Conservation (phyloP, 78 protist species). For the Acrasis kona region DNA sequence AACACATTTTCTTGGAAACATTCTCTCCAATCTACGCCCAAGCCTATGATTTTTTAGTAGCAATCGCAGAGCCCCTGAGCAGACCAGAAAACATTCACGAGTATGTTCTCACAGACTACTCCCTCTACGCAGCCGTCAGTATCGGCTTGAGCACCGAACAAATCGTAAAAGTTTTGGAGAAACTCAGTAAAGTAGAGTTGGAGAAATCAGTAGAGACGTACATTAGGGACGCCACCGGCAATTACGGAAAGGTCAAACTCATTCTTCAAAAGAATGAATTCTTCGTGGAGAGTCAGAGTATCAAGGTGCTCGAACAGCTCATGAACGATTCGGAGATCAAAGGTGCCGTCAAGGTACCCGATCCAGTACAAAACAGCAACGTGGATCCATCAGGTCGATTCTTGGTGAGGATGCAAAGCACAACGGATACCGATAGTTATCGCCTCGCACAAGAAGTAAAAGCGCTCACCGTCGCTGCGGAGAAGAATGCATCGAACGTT, state of each 20-base stretch:
- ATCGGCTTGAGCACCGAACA: slow-evolving; percentile 36
- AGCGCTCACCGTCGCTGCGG: no score
- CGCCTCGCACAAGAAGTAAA: no score
- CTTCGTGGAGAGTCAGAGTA: slow-evolving; percentile 40
- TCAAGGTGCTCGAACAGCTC: slow-evolving; percentile 35
- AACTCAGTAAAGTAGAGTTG: slow-evolving; percentile 47
- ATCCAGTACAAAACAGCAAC: slow-evolving; percentile 1
- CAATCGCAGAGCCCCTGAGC: slow-evolving; percentile 43
- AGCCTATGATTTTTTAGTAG: slow-evolving; percentile 90
- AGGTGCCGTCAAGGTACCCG: slow-evolving; percentile 15
- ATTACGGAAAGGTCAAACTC: slow-evolving; percentile 72
- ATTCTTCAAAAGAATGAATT: slow-evolving; percentile 43
- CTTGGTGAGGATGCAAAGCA: background rate
- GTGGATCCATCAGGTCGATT: background rate
- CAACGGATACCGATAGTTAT: slow-evolving; percentile 5
- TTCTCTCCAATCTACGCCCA: slow-evolving; percentile 66
- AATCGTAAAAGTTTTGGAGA: slow-evolving; percentile 34
- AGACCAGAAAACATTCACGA: slow-evolving; percentile 81
- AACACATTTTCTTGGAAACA: slow-evolving; percentile 80
- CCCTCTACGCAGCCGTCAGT: slow-evolving; percentile 92
- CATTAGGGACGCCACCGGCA: slow-evolving; percentile 40
- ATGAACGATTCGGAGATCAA: slow-evolving; percentile 34
- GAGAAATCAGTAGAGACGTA: slow-evolving; percentile 23
- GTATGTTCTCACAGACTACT: slow-evolving; percentile 77
- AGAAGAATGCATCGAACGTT: no score